Evolutionary conservation across 371 early-diverging fungal species (phyloP).

Genomic region (Rhizomucor pusillus): DNA sequence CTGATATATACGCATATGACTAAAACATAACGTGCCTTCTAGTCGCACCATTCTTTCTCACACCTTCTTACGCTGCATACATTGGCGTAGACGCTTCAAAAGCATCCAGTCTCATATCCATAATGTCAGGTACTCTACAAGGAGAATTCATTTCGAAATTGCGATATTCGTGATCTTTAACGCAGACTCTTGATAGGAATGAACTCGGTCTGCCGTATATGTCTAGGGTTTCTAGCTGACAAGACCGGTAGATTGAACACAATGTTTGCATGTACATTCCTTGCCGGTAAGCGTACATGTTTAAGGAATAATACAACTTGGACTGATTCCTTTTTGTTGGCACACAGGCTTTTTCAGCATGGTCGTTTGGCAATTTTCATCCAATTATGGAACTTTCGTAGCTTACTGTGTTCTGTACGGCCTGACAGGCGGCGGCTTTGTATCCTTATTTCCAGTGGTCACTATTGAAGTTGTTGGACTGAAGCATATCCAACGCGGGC

Average conservation of each 20-base stretch:
- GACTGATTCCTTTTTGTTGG: neutral
- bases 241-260: slow-evolving; percentile 14
- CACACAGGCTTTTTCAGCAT: slow-evolving; percentile 39
- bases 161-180: no score
- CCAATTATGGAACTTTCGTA: slow-evolving; percentile 39
- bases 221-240: slow-evolving; percentile 34
- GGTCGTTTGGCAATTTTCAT: slow-evolving; percentile 62
- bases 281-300: slow-evolving; percentile 35
- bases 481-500: slow-evolving; percentile 36
- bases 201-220: slow-evolving; percentile 21
- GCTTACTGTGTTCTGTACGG: slow-evolving; percentile 46
- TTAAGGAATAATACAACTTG: neutral
- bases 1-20: neutral
- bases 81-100: slow-evolving; percentile 2
- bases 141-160: neutral
- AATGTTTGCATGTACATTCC: slow-evolving; percentile 18
- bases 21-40: no score
- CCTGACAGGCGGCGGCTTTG: slow-evolving; percentile 52
- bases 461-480: slow-evolving; percentile 48
- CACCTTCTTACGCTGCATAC: slow-evolving; percentile 15
- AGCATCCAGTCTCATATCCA: slow-evolving; percentile 15
- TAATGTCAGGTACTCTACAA: slow-evolving; percentile 16
- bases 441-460: slow-evolving; percentile 45
- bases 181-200: no score
- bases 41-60: slow-evolving; percentile 23